phyloP scores from a whole-genome alignment of 2,329 filamentous ascomycete genomes.

The Penicillium sp. region DNA sequence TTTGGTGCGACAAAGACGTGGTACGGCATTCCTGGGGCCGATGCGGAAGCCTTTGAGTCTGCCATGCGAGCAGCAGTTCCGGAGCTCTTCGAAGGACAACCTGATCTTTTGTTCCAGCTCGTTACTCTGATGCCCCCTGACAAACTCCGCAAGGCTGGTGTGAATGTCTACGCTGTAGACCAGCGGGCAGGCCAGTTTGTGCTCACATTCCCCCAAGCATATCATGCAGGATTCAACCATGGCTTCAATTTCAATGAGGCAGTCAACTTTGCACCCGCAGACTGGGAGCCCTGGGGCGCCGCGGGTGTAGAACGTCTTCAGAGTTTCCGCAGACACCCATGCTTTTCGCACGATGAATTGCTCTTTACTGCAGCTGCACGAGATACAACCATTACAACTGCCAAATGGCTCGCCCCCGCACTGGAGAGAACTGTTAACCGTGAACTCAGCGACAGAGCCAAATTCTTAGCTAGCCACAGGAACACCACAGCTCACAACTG shows the following conservation, averaged over 20 bases:
- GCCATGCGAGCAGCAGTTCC: conserved; percentile 96
- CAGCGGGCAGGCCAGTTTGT: conserved; percentile 95
- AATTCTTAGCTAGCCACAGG: conserved; percentile 70
- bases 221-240: conserved; percentile 97
- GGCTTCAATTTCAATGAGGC: conserved; percentile 99
- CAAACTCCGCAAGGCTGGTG: conserved; percentile 88
- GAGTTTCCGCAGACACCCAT: conserved; percentile 86
- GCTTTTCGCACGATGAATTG: conserved; percentile 96
- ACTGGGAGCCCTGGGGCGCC: conserved; percentile 94
- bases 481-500: conserved; percentile 61
- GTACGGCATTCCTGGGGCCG: conserved; percentile 95
- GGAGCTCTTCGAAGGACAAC: conserved; percentile 94
- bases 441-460: conserved; percentile 70
- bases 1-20: conserved; percentile 98
- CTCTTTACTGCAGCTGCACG: conserved; percentile 86
- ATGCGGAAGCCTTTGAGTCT: conserved; percentile 91
- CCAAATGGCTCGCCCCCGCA: conserved; percentile 92
- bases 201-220: conserved; percentile 94
- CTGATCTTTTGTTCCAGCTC: conserved; percentile 92
- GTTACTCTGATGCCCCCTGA: conserved; percentile 95
- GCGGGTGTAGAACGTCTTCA: conserved; percentile 84
- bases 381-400: conserved; percentile 81
- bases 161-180: conserved; percentile 92
- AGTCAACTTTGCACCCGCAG: conserved; percentile 92
- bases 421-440: conserved; percentile 76